Conservation (phyloP, 2,329 filamentous ascomycete genomes). For the Bimuria novae-zelandiae region DNA sequence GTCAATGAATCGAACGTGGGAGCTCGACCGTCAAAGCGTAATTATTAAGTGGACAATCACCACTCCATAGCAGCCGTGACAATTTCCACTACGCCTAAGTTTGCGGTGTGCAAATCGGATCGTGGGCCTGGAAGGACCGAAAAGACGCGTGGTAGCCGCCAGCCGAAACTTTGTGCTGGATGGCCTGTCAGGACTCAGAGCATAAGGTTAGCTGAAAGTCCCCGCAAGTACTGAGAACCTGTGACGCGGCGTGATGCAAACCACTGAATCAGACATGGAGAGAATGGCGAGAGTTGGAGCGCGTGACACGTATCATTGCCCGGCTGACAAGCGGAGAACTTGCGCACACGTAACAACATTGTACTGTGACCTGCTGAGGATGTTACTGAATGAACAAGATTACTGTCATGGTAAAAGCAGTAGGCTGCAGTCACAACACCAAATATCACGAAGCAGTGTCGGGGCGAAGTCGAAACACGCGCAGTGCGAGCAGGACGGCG, state of each 20-base stretch:
- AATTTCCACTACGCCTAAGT: too few species aligned
- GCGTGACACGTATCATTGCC: constrained; percentile 9
- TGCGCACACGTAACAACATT: background rate
- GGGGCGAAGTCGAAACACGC: constrained; percentile 31
- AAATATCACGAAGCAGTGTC: constrained; percentile 10
- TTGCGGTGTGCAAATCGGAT: too few species aligned
- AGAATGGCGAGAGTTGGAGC: constrained; percentile 3
- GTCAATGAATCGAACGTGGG: too few species aligned
- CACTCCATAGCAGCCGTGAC: too few species aligned
- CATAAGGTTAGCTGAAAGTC: too few species aligned
- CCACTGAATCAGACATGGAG: constrained; percentile 11
- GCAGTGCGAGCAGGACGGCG: constrained; percentile 14
- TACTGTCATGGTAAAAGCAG: background rate
- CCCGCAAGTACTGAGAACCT: too few species aligned
- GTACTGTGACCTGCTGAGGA: background rate
- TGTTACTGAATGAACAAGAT: background rate
- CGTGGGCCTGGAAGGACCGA: too few species aligned
- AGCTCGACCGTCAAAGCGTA: too few species aligned
- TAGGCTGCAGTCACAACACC: background rate
- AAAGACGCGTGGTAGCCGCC: too few species aligned
- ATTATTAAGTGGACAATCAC: too few species aligned
- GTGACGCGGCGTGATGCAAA: constrained; percentile 6
- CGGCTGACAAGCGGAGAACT: constrained; percentile 3
- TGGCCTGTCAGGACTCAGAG: too few species aligned
- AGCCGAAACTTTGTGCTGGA: too few species aligned